phyloP scores from a whole-genome alignment of 2,329 filamentous ascomycete species.

The Hypoxylon sp. region DNA sequence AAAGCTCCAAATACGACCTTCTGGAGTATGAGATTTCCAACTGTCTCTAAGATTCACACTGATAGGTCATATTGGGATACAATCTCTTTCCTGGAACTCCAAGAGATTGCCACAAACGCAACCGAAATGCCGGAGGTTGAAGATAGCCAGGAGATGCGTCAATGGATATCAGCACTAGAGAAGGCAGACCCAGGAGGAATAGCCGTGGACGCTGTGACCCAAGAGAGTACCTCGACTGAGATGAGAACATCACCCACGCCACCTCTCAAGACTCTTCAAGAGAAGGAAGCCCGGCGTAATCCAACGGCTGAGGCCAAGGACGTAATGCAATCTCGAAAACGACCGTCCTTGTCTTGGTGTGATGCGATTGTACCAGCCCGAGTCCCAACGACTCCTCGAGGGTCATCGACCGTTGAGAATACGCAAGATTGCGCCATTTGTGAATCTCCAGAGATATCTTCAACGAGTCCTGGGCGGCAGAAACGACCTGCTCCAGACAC shows the following conservation, averaged over 20 bases:
- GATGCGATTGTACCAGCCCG: background rate
- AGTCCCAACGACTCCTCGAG: constrained; percentile 15
- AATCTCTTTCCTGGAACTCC: constrained; percentile 76
- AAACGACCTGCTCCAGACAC: constrained; percentile 25
- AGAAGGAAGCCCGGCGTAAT: background rate
- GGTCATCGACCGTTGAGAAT: constrained; percentile 22
- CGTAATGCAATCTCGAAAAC: background rate
- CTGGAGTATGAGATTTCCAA: constrained; percentile 81
- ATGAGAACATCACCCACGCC: constrained; percentile 31
- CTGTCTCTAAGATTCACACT: constrained; percentile 80
- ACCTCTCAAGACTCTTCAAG: constrained; percentile 27
- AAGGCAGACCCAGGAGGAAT: constrained; percentile 62
- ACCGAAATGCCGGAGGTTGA: constrained; percentile 62
- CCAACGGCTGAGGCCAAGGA: background rate
- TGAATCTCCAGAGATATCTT: background rate
- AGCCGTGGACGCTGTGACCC: constrained; percentile 59
- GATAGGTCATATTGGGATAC: constrained; percentile 79
- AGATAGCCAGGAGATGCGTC: constrained; percentile 70
- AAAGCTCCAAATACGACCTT: constrained; percentile 76
- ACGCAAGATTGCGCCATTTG: background rate
- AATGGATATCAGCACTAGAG: constrained; percentile 73
- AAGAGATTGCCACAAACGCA: constrained; percentile 72
- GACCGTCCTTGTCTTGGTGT: background rate
- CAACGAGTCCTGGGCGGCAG: background rate
- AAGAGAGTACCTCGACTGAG: constrained; percentile 57